phyloP scores from a whole-genome alignment of 1,139 yeast genomes.

The Debaryomyces subglobosus region DNA sequence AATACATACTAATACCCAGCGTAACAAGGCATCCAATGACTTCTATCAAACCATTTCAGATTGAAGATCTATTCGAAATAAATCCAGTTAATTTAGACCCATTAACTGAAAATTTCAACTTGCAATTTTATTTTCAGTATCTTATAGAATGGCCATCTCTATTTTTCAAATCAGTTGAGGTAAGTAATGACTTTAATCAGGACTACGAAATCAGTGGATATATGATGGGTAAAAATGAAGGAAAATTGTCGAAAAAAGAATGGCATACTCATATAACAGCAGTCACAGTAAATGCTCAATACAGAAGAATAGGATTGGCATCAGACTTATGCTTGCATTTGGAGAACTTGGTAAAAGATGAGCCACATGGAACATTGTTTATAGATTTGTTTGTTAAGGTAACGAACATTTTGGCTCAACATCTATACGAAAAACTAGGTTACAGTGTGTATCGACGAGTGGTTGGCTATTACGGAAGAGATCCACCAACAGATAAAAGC shows the following conservation, averaged over 20 bases:
- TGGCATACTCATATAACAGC: slow-evolving; percentile 99
- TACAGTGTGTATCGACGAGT: slow-evolving; percentile 85
- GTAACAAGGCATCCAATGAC: slow-evolving; percentile 55
- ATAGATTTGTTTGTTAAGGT: slow-evolving; percentile 91
- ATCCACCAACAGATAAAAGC: slow-evolving; percentile 48
- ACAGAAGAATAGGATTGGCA: slow-evolving; percentile 85
- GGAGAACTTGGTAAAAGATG: slow-evolving; percentile 65
- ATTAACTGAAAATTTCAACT: slow-evolving; percentile 85
- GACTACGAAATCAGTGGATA: slow-evolving; percentile 58
- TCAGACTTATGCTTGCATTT: slow-evolving; percentile 72
- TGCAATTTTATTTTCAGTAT: slow-evolving; percentile 83
- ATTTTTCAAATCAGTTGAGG: slow-evolving; percentile 72
- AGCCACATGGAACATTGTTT: slow-evolving; percentile 76
- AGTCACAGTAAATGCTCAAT: slow-evolving; percentile 83
- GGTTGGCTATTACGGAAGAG: slow-evolving; percentile 78
- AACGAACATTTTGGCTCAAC: slow-evolving; percentile 77
- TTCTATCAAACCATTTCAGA: slow-evolving; percentile 80
- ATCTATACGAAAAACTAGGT: slow-evolving; percentile 82
- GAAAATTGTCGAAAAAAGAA: slow-evolving; percentile 60
- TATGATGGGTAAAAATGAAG: slow-evolving; percentile 98
- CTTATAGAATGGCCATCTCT: slow-evolving; percentile 85
- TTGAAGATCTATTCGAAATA: slow-evolving; percentile 74
- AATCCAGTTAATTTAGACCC: slow-evolving; percentile 84
- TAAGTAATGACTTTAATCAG: slow-evolving; percentile 22
- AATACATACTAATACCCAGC: not conserved